Conservation (phyloP, 2,329 filamentous ascomycete species). For the Fusarium tricinctum region DNA sequence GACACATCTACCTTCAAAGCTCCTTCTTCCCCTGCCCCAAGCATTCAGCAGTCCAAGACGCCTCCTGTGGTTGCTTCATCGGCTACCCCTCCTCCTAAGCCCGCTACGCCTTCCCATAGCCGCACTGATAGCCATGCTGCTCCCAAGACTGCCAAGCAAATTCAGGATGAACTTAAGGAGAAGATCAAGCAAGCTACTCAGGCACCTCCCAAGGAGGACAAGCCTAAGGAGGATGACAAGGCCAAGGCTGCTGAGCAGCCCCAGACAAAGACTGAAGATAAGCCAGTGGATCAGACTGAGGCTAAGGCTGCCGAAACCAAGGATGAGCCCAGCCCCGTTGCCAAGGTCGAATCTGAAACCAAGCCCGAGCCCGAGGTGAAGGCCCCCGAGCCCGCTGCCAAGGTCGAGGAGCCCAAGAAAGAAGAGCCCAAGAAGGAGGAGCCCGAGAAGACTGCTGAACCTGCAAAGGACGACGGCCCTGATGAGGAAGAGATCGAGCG, state of each 20-base stretch:
- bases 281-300: constrained; percentile 40
- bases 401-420: constrained; percentile 47
- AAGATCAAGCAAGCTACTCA: constrained; percentile 76
- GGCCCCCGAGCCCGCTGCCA: constrained; percentile 46
- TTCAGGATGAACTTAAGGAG: constrained; percentile 84
- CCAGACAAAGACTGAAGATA: constrained; percentile 37
- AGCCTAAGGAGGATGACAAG: constrained; percentile 46
- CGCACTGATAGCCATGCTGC: constrained; percentile 78
- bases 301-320: constrained; percentile 30
- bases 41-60: constrained; percentile 71
- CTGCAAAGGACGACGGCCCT: constrained; percentile 54
- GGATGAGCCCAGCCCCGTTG: constrained; percentile 37
- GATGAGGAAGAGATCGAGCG: constrained; percentile 71
- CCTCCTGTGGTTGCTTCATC: constrained; percentile 80
- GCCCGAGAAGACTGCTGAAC: constrained; percentile 47
- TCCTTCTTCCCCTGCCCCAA: constrained; percentile 69
- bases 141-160: constrained; percentile 83
- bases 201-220: constrained; percentile 52
- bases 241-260: constrained; percentile 49
- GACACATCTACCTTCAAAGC: constrained; percentile 74
- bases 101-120: constrained; percentile 75
- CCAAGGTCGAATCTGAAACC: constrained; percentile 42
- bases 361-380: constrained; percentile 51
- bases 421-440: constrained; percentile 43
- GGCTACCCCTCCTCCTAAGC: constrained; percentile 84